Conservation (phyloP, 2,329 filamentous ascomycete species). For the Xylaria hypoxylon region DNA sequence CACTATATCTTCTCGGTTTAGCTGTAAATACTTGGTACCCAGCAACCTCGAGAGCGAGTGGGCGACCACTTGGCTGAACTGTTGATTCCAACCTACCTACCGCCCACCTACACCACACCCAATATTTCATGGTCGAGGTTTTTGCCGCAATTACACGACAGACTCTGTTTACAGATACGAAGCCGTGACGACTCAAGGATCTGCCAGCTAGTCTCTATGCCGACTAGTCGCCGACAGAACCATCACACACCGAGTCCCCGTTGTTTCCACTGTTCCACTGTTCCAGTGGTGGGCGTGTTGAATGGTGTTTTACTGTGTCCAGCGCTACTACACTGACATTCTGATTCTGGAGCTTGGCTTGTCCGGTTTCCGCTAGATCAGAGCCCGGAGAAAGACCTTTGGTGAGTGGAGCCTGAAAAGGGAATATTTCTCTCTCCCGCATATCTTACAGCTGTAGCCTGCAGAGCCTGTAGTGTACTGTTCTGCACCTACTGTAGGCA, state of each 20-base stretch:
- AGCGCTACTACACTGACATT: neutral
- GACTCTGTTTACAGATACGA: neutral
- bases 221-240: slow-evolving; percentile 3
- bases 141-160: neutral
- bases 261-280: neutral
- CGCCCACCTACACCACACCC: neutral
- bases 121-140: neutral
- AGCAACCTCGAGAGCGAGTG: no score
- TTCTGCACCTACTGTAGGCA: neutral
- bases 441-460: slow-evolving; percentile 14
- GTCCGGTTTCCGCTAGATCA: slow-evolving; percentile 19
- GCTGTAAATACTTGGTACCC: no score
- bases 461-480: no score
- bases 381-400: neutral
- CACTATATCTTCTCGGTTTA: no score
- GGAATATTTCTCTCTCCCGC: slow-evolving; percentile 27
- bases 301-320: slow-evolving; percentile 17
- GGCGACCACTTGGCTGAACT: neutral
- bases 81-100: neutral
- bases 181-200: slow-evolving; percentile 10
- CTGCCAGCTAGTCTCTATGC: slow-evolving; percentile 5
- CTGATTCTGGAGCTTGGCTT: slow-evolving; percentile 17
- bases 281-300: neutral
- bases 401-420: slow-evolving; percentile 24
- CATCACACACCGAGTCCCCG: slow-evolving; percentile 8